Conservation (phyloP, 2,329 filamentous ascomycete species). For the Aspergillus fructus region DNA sequence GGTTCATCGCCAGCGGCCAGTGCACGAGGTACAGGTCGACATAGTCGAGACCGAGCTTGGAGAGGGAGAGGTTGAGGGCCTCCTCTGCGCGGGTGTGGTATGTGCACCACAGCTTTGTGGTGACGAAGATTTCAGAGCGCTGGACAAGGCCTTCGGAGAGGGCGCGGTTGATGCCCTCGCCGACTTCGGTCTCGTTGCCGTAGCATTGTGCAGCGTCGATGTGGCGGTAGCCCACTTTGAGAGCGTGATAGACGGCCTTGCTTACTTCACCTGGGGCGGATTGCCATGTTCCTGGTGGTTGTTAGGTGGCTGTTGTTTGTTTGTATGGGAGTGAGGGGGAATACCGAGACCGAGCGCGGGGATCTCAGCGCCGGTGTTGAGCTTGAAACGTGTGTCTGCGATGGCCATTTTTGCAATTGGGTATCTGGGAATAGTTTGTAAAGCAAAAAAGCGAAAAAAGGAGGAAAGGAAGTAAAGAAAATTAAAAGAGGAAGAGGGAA, state of each 20-base stretch:
- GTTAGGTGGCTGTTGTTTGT: background rate
- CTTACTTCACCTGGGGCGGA: slow-evolving; percentile 59
- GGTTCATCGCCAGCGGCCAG: slow-evolving; percentile 79
- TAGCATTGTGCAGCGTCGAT: slow-evolving; percentile 42
- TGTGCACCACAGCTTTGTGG: slow-evolving; percentile 82
- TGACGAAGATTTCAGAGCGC: slow-evolving; percentile 78
- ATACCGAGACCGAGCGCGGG: slow-evolving; percentile 64
- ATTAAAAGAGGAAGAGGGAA: background rate
- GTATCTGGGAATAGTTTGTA: background rate
- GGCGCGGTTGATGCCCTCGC: slow-evolving; percentile 71
- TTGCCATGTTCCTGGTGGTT: slow-evolving; percentile 62
- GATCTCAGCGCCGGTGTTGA: slow-evolving; percentile 65
- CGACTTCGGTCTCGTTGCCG: slow-evolving; percentile 74
- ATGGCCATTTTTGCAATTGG: slow-evolving; percentile 9
- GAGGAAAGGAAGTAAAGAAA: background rate
- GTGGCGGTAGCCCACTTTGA: slow-evolving; percentile 46
- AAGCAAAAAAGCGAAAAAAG: background rate
- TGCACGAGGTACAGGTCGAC: slow-evolving; percentile 81
- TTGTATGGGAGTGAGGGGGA: background rate
- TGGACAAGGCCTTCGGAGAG: slow-evolving; percentile 67
- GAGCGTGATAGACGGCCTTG: slow-evolving; percentile 58
- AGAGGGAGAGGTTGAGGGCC: slow-evolving; percentile 70
- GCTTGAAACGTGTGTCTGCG: slow-evolving; percentile 55
- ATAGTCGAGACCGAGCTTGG: slow-evolving; percentile 73
- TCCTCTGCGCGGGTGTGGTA: slow-evolving; percentile 70